These are phyloP conservation scores for Metschnikowia noctiluminum DNA, from an alignment of 805 yeast genomes.

Conservation along the genomic window DNA sequence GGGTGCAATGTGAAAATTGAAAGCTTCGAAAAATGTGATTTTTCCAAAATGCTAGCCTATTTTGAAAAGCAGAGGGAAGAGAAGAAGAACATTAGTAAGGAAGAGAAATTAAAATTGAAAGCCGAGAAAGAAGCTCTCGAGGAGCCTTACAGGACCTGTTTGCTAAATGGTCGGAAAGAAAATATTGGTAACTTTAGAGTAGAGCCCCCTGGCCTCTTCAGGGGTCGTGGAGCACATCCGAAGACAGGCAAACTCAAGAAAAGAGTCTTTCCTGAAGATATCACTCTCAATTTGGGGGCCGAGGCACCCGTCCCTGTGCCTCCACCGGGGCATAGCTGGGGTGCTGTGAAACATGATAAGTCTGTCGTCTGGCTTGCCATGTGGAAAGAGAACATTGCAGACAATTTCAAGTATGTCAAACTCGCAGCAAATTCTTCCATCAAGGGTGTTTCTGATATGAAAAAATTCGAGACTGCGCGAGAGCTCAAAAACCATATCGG, in stretches of 20 bases:
- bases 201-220: slow-evolving; percentile 93
- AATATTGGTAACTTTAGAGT: slow-evolving; percentile 91
- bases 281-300: slow-evolving; percentile 75
- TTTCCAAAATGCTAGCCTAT: slow-evolving; percentile 65
- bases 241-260: slow-evolving; percentile 88
- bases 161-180: slow-evolving; percentile 82
- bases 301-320: slow-evolving; percentile 74
- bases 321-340: slow-evolving; percentile 90
- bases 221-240: slow-evolving; percentile 98
- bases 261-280: slow-evolving; percentile 86
- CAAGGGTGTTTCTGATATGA: slow-evolving; percentile 87
- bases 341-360: slow-evolving; percentile 80
- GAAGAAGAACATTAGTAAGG: slow-evolving; percentile 62
- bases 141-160: slow-evolving; percentile 77
- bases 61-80: slow-evolving; percentile 69
- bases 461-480: slow-evolving; percentile 92
- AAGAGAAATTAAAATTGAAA: slow-evolving; percentile 73
- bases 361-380: slow-evolving; percentile 94
- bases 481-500: slow-evolving; percentile 72
- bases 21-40: slow-evolving; percentile 71
- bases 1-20: slow-evolving; percentile 50
- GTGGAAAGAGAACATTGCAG: slow-evolving; percentile 93
- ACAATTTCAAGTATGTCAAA: slow-evolving; percentile 80
- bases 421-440: slow-evolving; percentile 87
- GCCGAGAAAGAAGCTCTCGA: slow-evolving; percentile 71